Evolutionary conservation across 768 basidiomycete species (phyloP), one percentile per base, ranked within the genome.

Genomic region (Lyophyllum semitale): DNA sequence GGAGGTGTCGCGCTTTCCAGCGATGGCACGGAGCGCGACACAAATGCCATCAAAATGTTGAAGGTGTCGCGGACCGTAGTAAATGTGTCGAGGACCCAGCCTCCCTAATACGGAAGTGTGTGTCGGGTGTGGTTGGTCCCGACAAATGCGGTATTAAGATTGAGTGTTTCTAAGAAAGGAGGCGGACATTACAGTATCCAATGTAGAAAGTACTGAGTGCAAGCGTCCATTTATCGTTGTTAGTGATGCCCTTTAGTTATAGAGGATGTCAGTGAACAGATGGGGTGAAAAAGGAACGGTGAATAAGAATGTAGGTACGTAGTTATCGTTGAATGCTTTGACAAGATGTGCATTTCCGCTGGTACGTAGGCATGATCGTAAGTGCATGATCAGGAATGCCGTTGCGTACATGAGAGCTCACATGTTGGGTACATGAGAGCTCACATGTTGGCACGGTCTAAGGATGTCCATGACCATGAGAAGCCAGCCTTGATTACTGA

Each of bases 371-470:
- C n/a, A n/a, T n/a, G n/a, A n/a, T n/a, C n/a, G n/a, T n/a, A n/a
- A n/a, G n/a, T n/a, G n/a, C n/a, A n/a, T n/a, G n/a, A n/a, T n/a
- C n/a, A n/a, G n/a, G n/a, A n/a, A n/a, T n/a, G n/a, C n/a, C n/a
- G n/a, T n/a, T n/a, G n/a, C n/a, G n/a, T n/a, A n/a, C n/a, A n/a
- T n/a, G n/a, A n/a, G n/a, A n/a, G n/a, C n/a, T n/a, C n/a, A n/a
- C n/a, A n/a, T 35, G 13, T 15, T 35, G 4, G 33, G 4, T 35
- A 13, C 6, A 25, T 20, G 15, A 20, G 20, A 15, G 42, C 73
- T 32, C 51, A 83, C 82, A 84, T 82, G 59, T 84, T 84, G 17
- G 80, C 83, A n/a, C 82, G 79, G 61, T 84, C 82, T 83, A 53
- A 8, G 42, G 26, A 51, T 55, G 33, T 25, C 12, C 12, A n/a